Evolutionary conservation across 805 yeast genomes (phyloP).

Genomic region (Lachancea nothofagi): DNA sequence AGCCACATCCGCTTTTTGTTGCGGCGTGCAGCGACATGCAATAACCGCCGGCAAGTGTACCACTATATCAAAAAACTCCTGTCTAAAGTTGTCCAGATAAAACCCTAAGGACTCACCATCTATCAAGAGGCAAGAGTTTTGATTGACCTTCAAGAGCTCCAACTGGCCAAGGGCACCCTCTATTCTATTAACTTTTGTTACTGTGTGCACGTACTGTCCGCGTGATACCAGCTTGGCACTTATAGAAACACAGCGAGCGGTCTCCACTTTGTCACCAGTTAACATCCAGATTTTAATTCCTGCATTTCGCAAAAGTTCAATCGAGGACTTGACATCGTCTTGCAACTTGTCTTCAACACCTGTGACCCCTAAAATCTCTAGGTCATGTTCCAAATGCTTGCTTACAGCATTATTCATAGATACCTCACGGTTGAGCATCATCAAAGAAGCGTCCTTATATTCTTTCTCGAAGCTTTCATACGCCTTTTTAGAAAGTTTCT

Average conservation of each 20-base stretch:
- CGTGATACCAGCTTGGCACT: constrained; percentile 88
- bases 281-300: constrained; percentile 98
- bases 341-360: constrained; percentile 98
- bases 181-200: constrained; percentile 56
- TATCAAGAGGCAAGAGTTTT: constrained; percentile 61
- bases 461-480: constrained; percentile 60
- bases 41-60: constrained; percentile 86
- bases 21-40: constrained; percentile 98
- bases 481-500: constrained; percentile 48
- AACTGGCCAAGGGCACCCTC: constrained; percentile 68
- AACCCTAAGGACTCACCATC: constrained; percentile 89
- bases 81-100: constrained; percentile 54
- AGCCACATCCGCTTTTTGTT: constrained; percentile 96
- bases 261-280: constrained; percentile 98
- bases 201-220: constrained; percentile 88
- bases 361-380: constrained; percentile 85
- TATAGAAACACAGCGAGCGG: constrained; percentile 96
- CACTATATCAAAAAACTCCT: constrained; percentile 74
- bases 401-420: constrained; percentile 63
- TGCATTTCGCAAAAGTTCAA: constrained; percentile 89
- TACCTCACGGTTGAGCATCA: constrained; percentile 75
- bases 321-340: constrained; percentile 82
- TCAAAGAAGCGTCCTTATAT: constrained; percentile 66
- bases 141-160: constrained; percentile 61
- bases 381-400: constrained; percentile 69